Conservation (phyloP, 129 eudicot species). For the Pseudognaphalium luteoalbum region DNA sequence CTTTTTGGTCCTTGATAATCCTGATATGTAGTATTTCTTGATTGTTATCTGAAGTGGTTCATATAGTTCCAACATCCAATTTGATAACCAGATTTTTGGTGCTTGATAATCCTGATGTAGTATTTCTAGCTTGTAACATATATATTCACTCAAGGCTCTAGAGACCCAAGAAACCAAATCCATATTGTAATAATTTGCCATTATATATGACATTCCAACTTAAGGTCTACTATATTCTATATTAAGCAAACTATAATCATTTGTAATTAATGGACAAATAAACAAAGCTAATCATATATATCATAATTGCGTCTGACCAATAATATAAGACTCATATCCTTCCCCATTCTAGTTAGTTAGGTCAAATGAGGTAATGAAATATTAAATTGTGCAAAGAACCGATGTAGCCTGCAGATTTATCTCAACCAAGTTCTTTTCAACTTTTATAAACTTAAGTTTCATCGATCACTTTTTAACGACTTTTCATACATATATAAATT, state of each 20-base stretch:
- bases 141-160: not conserved
- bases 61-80: not conserved
- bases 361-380: slow-evolving; percentile 22
- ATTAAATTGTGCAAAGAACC: slow-evolving; percentile 7
- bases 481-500: slow-evolving; percentile 27
- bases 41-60: not conserved
- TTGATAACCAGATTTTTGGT: too few species aligned
- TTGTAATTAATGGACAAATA: not conserved
- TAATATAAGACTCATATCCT: slow-evolving; percentile 11
- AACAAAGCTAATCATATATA: slow-evolving; percentile 1
- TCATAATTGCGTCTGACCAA: not conserved
- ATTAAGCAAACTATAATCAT: not conserved
- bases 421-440: slow-evolving; percentile 27
- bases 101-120: too few species aligned
- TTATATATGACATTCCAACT: not conserved
- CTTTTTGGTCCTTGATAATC: not conserved
- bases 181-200: not conserved
- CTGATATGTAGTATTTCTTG: not conserved
- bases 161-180: not conserved
- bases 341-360: slow-evolving; percentile 27
- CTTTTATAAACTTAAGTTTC: slow-evolving; percentile 24
- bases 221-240: not conserved
- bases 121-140: not conserved
- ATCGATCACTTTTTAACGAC: slow-evolving; percentile 32
- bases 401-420: slow-evolving; percentile 19